Evolutionary conservation across 1,284 basidiomycete genomes (phyloP), one percentile per base, ranked within the genome.

Genomic region (Moesziomyces sp.): DNA sequence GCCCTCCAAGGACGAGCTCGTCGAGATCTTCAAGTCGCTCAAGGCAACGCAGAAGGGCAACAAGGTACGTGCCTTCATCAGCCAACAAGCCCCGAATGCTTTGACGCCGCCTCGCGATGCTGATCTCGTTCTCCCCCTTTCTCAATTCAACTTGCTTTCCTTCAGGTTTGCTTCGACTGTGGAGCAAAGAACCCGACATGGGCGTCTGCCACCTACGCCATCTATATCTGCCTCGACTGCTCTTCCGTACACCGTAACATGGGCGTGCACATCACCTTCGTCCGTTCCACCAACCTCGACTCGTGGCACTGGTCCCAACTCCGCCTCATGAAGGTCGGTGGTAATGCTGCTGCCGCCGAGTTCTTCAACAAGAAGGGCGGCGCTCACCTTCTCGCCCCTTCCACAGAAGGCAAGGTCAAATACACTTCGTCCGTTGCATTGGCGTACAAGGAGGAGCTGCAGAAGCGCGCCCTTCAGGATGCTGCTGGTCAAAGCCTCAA

Each of bases 181-280:
- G 89, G 90, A 78, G 94, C 96, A 65, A 92, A 94, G 82, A 97
- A 97, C 86, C 96, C 96, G 58, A 97, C 95, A 49, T 99, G 96
- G 96, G 91, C 94, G 2, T 95, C 93, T 72, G 94, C 97, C 35
- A 96, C 94, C 0, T 99, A 92, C 83, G 96, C 93, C 52, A 91
- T 99, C 47, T 99, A 99, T 86, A 96, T 99, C 82, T 99, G 96
- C 83, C 87, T 99, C 47, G 95, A 99, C 79, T 99, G 96, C 87
- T 98, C 95, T 6, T 93, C 91, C 72, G 88, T 93, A 16, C 96
- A 99, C 85, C 89, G 96, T 61, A 98, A 97, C 85, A 91, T 98
- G 89, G 96, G 96, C 77, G 97, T 99, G 19, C 96, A 99, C 85
- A 95, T 99, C 85, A 93, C 90, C 74, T 99, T 99, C 83, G 96